Evolutionary conservation across 2,329 filamentous ascomycete genomes (phyloP).

Genomic region (Epichloe elymi): DNA sequence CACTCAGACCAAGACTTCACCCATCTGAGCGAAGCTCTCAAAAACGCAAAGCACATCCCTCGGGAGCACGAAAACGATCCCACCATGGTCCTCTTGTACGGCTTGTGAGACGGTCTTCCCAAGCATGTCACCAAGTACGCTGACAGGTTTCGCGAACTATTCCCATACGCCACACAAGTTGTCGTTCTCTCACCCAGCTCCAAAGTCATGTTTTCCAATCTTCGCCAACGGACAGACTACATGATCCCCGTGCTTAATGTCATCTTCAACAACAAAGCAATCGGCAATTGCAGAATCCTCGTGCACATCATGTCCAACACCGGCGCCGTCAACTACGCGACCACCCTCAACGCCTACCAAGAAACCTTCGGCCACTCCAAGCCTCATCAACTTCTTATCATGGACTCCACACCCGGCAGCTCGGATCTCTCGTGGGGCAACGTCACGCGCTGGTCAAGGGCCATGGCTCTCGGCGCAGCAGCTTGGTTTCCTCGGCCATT

Average conservation of each 20-base stretch:
- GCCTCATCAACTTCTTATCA: constrained; percentile 34
- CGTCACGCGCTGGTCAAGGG: constrained; percentile 36
- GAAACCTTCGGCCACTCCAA: constrained; percentile 23
- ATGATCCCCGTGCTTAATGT: constrained; percentile 33
- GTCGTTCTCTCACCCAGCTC: constrained; percentile 37
- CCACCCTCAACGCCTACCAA: constrained; percentile 33
- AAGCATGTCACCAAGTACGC: constrained; percentile 44
- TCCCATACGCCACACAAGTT: constrained; percentile 35
- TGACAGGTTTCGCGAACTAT: constrained; percentile 36
- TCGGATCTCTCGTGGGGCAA: constrained; percentile 27
- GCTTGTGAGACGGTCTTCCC: constrained; percentile 43
- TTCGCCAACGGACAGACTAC: constrained; percentile 27
- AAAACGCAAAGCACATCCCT: constrained; percentile 6
- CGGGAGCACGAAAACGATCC: constrained; percentile 18
- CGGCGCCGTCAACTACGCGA: constrained; percentile 38
- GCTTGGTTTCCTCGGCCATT: constrained; percentile 36
- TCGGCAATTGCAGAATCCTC: constrained; percentile 24
- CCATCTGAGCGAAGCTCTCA: no score
- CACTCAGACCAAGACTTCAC: no score
- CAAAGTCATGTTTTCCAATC: constrained; percentile 29
- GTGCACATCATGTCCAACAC: constrained; percentile 46
- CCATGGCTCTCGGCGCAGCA: constrained; percentile 37
- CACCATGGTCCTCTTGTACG: constrained; percentile 37
- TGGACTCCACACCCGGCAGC: constrained; percentile 41
- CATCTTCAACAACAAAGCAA: constrained; percentile 15